These are phyloP conservation scores for Tolypocladium album DNA, from an alignment of 2,329 filamentous ascomycete genomes.

Conservation along the genomic window DNA sequence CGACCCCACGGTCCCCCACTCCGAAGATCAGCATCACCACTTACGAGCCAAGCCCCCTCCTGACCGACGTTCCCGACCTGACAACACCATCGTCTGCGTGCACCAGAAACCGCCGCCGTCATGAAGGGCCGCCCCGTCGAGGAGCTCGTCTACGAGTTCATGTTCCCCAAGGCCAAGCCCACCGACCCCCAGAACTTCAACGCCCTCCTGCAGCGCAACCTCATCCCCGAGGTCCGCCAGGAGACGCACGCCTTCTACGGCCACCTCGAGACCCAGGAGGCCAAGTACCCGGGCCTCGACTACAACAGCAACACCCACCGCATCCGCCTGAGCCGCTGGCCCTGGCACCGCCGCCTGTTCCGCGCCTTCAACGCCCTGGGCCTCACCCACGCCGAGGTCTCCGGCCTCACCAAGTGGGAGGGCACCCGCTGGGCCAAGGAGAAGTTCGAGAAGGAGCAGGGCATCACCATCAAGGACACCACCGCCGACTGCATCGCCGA, in stretches of 20 bases:
- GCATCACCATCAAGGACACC: conserved; percentile 58
- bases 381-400: conserved; percentile 60
- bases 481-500: conserved; percentile 56
- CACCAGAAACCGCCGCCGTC: conserved; percentile 32
- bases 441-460: conserved; percentile 66
- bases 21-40: background rate
- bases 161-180: conserved; percentile 58
- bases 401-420: conserved; percentile 68
- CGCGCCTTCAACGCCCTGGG: conserved; percentile 61
- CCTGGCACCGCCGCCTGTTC: conserved; percentile 67
- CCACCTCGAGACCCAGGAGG: conserved; percentile 67
- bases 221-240: conserved; percentile 68
- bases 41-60: background rate
- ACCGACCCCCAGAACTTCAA: conserved; percentile 64
- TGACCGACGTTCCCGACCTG: background rate
- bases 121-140: conserved; percentile 68
- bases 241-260: conserved; percentile 73
- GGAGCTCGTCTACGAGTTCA: conserved; percentile 61
- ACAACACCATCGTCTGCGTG: background rate
- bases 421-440: conserved; percentile 76
- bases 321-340: conserved; percentile 66
- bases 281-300: conserved; percentile 72
- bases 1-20: background rate
- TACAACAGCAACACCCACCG: conserved; percentile 65
- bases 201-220: conserved; percentile 55